Percentiles rank a stretch among this genome's conserved stretches.
Conservation (phyloP, 768 basidiomycete species). For the Hypholoma fasciculare region DNA sequence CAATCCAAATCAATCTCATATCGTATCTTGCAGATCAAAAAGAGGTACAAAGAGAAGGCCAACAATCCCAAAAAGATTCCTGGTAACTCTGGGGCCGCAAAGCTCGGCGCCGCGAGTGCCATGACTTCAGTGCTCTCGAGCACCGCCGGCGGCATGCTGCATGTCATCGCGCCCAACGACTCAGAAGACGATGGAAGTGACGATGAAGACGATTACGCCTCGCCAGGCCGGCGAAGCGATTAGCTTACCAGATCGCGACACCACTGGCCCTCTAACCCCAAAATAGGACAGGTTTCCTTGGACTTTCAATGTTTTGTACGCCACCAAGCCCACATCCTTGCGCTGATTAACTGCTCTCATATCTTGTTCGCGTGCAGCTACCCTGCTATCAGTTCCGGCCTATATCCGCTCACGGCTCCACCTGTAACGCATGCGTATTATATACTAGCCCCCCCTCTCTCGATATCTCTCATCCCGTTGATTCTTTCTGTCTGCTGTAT, state of each 20-base stretch:
- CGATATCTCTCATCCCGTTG: neutral
- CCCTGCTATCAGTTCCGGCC: neutral
- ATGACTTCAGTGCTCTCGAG: constrained; percentile 14
- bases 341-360: too few relatives aligned
- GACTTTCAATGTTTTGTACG: neutral
- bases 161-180: constrained; percentile 15
- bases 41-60: constrained; percentile 18
- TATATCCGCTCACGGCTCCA: neutral
- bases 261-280: neutral
- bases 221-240: constrained; percentile 26
- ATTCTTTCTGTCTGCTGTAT: neutral
- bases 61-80: constrained; percentile 7
- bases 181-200: constrained; percentile 20
- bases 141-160: constrained; percentile 14
- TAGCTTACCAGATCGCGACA: constrained; percentile 5
- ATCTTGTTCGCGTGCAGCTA: too few relatives aligned
- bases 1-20: neutral
- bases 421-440: neutral
- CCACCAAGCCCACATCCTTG: neutral
- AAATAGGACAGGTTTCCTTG: neutral
- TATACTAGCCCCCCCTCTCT: neutral
- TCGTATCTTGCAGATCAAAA: constrained; percentile 18
- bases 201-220: constrained; percentile 28
- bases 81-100: neutral
- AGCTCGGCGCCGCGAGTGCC: constrained; percentile 1